Evolutionary conservation across 495 filamentous ascomycete species (phyloP).

Genomic region (Cairneyella variabilis): DNA sequence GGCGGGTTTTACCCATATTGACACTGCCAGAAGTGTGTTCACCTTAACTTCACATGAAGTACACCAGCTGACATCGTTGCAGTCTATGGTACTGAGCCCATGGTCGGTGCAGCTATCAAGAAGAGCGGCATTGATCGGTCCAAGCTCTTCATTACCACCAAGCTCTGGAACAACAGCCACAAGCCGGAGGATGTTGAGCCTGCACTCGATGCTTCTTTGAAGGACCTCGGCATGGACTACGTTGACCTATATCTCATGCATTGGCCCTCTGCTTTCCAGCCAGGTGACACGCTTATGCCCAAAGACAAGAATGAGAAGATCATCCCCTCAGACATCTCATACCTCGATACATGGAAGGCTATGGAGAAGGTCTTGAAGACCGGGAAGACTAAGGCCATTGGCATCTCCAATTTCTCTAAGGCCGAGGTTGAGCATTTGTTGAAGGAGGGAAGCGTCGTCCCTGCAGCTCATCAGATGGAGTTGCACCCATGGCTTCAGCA

Average conservation of each 20-base stretch:
- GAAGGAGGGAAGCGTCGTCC: conserved; percentile 54
- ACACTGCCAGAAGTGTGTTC: conserved; percentile 51
- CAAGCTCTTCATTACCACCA: conserved; percentile 69
- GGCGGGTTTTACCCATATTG: conserved; percentile 58
- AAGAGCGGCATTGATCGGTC: conserved; percentile 52
- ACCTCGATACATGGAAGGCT: conserved; percentile 73
- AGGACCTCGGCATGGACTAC: conserved; percentile 68
- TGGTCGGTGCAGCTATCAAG: conserved; percentile 64
- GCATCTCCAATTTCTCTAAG: conserved; percentile 73
- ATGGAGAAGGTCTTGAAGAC: conserved; percentile 71
- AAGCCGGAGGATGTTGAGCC: conserved; percentile 57
- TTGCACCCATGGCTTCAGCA: conserved; percentile 60
- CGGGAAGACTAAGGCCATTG: conserved; percentile 79
- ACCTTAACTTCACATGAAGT: not conserved
- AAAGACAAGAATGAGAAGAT: conserved; percentile 84
- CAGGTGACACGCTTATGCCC: conserved; percentile 41
- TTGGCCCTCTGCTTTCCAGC: conserved; percentile 61
- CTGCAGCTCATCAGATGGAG: conserved; percentile 57
- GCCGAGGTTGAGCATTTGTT: conserved; percentile 64
- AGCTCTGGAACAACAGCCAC: conserved; percentile 65
- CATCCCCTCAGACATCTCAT: conserved; percentile 62
- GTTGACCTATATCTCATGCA: conserved; percentile 86
- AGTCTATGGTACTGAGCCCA: conserved; percentile 80
- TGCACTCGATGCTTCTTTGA: conserved; percentile 65
- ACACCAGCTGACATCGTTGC: not conserved